phyloP scores from a whole-genome alignment of 192 early-diverging fungal species.

The Kappamyces sp. region DNA sequence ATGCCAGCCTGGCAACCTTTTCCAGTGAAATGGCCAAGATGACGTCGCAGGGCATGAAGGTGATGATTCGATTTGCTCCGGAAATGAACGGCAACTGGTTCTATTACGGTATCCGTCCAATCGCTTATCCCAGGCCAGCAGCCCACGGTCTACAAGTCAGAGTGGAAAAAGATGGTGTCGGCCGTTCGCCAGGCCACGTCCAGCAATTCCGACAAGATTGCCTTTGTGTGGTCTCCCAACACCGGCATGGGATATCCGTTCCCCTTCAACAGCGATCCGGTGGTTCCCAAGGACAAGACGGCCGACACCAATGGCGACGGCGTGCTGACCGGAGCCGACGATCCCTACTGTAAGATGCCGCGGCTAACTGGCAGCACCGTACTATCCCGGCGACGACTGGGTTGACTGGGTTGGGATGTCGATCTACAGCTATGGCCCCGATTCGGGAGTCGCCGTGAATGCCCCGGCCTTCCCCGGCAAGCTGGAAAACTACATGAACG shows the following conservation, averaged over 20 bases:
- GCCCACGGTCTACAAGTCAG: conserved; percentile 13
- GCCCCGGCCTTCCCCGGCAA: conserved; percentile 13
- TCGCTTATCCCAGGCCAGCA: conserved; percentile 32
- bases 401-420: conserved; percentile 48
- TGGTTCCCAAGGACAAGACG: neutral
- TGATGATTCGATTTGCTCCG: conserved; percentile 32
- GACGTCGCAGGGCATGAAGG: conserved; percentile 10
- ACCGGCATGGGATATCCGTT: conserved; percentile 36
- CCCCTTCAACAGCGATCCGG: neutral
- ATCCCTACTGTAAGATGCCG: conserved; percentile 28
- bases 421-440: conserved; percentile 33
- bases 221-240: conserved; percentile 36
- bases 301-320: conserved; percentile 43
- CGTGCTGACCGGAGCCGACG: conserved; percentile 28
- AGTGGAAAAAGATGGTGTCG: conserved; percentile 19
- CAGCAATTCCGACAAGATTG: conserved; percentile 14
- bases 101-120: conserved; percentile 15
- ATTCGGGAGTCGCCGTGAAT: conserved; percentile 26
- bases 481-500: conserved; percentile 19
- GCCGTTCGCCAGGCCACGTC: conserved; percentile 12
- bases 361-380: conserved; percentile 18
- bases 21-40: neutral
- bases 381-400: conserved; percentile 43
- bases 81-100: conserved; percentile 34
- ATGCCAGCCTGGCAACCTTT: conserved; percentile 11